A percentile compares a stretch with the other conserved stretches of the same genome.
phyloP scores from a whole-genome alignment of 1,139 yeast genomes.

The Zygosaccharomyces pseudobailii region DNA sequence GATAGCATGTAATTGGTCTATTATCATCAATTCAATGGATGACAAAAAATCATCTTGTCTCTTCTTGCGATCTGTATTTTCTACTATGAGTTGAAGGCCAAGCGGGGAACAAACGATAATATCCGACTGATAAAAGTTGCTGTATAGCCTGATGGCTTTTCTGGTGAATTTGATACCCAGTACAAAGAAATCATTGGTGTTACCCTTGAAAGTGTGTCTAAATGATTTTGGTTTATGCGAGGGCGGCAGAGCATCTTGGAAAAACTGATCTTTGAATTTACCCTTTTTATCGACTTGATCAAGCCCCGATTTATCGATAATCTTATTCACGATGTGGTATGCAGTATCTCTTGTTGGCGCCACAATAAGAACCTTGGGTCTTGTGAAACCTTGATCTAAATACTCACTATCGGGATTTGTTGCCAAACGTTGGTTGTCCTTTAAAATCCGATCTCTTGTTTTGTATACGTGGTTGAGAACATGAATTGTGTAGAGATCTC shows the following conservation, averaged over 20 bases:
- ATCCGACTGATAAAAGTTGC: constrained; percentile 83
- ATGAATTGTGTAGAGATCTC: constrained; percentile 65
- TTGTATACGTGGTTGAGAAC: constrained; percentile 77
- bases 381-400: constrained; percentile 91
- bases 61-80: constrained; percentile 51
- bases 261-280: constrained; percentile 69
- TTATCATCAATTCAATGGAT: constrained; percentile 73
- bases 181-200: constrained; percentile 87
- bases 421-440: constrained; percentile 61
- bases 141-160: constrained; percentile 75
- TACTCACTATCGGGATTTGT: constrained; percentile 44
- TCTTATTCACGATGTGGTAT: constrained; percentile 57
- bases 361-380: constrained; percentile 81
- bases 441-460: constrained; percentile 76
- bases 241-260: constrained; percentile 45
- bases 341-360: constrained; percentile 84
- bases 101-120: constrained; percentile 87
- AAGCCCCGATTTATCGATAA: constrained; percentile 60
- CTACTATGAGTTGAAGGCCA: constrained; percentile 74
- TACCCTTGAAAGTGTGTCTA: constrained; percentile 74
- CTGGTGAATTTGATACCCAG: constrained; percentile 86
- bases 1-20: constrained; percentile 82
- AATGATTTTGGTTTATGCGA: constrained; percentile 78
- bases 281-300: constrained; percentile 77
- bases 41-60: constrained; percentile 68